Conservation (phyloP, 208 protist genomes). For the Giardia muris region DNA sequence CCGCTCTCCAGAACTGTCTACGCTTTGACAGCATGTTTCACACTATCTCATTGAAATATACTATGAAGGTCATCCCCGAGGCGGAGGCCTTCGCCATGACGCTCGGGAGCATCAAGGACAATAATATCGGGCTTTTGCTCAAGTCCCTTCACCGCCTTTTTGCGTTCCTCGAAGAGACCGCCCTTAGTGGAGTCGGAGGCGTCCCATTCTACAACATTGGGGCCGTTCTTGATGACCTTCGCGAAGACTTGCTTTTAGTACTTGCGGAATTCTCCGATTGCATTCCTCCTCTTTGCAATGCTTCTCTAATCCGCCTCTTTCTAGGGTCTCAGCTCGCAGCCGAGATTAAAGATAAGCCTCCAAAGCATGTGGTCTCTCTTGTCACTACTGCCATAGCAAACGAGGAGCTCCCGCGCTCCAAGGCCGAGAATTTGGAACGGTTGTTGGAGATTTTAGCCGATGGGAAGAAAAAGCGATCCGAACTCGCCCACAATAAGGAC, state of each 20-base stretch:
- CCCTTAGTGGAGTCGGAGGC: neutral
- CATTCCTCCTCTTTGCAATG: neutral
- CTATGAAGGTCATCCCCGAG: neutral
- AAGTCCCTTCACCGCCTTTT: neutral
- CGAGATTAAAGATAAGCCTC: neutral
- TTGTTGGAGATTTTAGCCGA: too few species aligned
- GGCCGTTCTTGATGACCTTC: neutral
- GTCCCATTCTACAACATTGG: neutral
- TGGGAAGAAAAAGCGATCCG: too few species aligned
- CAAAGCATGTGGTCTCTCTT: too few species aligned
- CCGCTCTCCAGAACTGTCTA: neutral
- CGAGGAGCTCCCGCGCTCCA: too few species aligned
- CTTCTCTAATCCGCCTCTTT: neutral
- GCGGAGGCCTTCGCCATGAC: neutral
- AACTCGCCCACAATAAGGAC: too few species aligned
- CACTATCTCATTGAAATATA: neutral
- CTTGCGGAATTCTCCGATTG: neutral
- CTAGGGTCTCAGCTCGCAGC: neutral
- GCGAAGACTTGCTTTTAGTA: neutral
- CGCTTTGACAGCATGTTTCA: neutral
- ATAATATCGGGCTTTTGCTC: neutral
- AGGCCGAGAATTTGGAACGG: too few species aligned
- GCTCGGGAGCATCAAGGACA: neutral
- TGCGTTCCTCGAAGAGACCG: neutral
- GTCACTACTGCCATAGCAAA: too few species aligned